These are phyloP conservation scores for Arachnomyces sp. DNA, from an alignment of 2,329 filamentous ascomycete genomes.

Conservation along the genomic window DNA sequence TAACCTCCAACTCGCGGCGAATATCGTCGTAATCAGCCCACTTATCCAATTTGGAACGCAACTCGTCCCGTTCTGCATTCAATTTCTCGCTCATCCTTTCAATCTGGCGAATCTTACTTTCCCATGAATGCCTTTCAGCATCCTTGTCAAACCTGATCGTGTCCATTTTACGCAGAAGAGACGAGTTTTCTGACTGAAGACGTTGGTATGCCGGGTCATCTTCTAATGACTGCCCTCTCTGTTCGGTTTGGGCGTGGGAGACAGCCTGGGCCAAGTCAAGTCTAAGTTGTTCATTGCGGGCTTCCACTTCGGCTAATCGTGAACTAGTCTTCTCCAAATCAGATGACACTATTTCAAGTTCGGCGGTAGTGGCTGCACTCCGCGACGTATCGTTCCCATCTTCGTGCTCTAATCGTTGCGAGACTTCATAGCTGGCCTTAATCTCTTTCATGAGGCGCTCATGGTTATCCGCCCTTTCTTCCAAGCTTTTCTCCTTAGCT, in stretches of 20 bases:
- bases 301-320: constrained; percentile 81
- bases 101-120: constrained; percentile 66
- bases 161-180: constrained; percentile 81
- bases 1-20: constrained; percentile 88
- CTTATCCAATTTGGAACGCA: constrained; percentile 75
- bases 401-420: constrained; percentile 72
- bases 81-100: constrained; percentile 71
- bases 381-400: constrained; percentile 53
- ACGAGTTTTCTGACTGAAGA: constrained; percentile 86
- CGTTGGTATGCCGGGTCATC: constrained; percentile 86
- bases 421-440: constrained; percentile 95
- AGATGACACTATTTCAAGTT: constrained; percentile 86
- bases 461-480: constrained; percentile 91
- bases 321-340: constrained; percentile 85
- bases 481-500: constrained; percentile 79
- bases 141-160: constrained; percentile 77
- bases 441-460: constrained; percentile 87
- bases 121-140: constrained; percentile 65
- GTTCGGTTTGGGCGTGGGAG: constrained; percentile 56
- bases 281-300: constrained; percentile 86
- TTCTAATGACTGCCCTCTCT: constrained; percentile 59
- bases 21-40: constrained; percentile 95
- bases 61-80: constrained; percentile 69
- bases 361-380: constrained; percentile 70
- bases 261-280: constrained; percentile 85